Conservation (phyloP, 2,329 filamentous ascomycete genomes). For the Zopfia rhizophila region DNA sequence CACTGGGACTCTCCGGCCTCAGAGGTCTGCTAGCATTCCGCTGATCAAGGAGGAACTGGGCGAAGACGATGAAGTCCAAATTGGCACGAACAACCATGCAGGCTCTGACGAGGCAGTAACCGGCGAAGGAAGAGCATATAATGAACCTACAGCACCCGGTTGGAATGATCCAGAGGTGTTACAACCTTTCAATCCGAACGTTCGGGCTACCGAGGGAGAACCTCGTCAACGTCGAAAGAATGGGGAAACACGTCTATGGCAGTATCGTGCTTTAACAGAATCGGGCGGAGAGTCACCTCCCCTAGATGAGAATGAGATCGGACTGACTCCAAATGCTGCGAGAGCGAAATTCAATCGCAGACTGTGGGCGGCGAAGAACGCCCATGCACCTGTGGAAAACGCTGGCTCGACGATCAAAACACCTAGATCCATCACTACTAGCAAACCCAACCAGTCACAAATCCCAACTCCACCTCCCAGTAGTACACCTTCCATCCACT, state of each 20-base stretch:
- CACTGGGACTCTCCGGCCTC: constrained; percentile 29
- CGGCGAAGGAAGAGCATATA: constrained; percentile 13
- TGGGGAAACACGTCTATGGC: constrained; percentile 12
- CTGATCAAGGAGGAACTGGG: constrained; percentile 26
- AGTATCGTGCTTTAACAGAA: constrained; percentile 35
- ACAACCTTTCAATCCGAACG: constrained; percentile 38
- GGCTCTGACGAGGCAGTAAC: not conserved
- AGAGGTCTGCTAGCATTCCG: constrained; percentile 43
- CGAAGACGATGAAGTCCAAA: constrained; percentile 7
- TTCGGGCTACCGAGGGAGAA: constrained; percentile 15
- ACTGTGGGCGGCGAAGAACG: constrained; percentile 23
- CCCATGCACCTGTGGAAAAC: constrained; percentile 25
- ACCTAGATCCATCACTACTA: constrained; percentile 16
- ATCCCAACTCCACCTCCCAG: constrained; percentile 22
- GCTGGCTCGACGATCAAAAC: constrained; percentile 9
- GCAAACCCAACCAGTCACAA: constrained; percentile 30
- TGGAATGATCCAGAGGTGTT: constrained; percentile 18
- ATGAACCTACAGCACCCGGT: constrained; percentile 10
- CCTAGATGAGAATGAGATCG: constrained; percentile 22
- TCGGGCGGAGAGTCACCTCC: constrained; percentile 37
- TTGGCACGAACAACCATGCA: not conserved
- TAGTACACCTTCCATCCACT: constrained; percentile 13
- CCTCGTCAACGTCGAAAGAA: constrained; percentile 34
- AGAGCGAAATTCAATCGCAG: constrained; percentile 39
- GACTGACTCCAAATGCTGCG: constrained; percentile 33